Evolutionary conservation across 148 eudicot genomes (phyloP).

Genomic region (Persicaria tinctoria): DNA sequence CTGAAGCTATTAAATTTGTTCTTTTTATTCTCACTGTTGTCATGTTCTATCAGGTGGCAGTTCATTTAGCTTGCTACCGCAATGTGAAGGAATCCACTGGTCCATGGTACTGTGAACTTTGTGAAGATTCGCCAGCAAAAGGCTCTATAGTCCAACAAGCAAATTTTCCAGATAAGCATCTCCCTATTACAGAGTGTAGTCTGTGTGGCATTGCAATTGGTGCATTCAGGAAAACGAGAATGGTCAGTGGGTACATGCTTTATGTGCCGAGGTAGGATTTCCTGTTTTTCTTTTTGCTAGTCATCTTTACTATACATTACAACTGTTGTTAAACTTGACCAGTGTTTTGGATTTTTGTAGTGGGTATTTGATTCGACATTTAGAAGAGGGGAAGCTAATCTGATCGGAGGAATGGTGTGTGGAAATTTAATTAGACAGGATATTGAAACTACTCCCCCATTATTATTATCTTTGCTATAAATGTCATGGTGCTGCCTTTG

Average conservation of each 20-base stretch:
- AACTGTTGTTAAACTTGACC: background rate
- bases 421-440: background rate
- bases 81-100: constrained; percentile 73
- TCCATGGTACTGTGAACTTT: constrained; percentile 94
- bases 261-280: constrained; percentile 81
- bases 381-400: constrained; percentile 76
- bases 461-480: no score
- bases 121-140: constrained; percentile 60
- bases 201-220: constrained; percentile 77
- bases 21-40: constrained; percentile 7
- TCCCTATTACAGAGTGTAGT: constrained; percentile 59
- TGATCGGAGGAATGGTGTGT: constrained; percentile 74
- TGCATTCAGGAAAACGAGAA: constrained; percentile 84
- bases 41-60: constrained; percentile 57
- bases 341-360: constrained; percentile 31
- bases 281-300: background rate
- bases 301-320: background rate
- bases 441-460: no score
- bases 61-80: constrained; percentile 85
- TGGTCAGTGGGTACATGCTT: constrained; percentile 93
- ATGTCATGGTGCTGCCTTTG: no score
- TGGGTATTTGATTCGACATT: constrained; percentile 88
- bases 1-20: background rate
- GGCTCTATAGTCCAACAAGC: constrained; percentile 30
- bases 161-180: constrained; percentile 40